Base-by-base conservation (phyloP, 768 basidiomycete genomes). In the Tylopilus felleus region DNA sequence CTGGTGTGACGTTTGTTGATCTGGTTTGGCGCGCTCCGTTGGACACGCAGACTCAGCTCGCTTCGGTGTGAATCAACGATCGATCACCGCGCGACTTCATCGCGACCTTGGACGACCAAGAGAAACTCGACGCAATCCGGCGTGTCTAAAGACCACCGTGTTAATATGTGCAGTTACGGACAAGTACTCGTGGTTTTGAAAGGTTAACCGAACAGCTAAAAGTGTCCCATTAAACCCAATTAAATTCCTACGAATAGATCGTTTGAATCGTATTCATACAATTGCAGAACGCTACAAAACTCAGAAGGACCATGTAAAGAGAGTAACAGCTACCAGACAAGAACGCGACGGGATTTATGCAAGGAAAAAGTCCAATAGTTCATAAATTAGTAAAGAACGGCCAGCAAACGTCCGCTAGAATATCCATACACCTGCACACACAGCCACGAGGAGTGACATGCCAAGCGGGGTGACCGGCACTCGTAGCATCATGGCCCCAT, bases 361-460 rank as follows among this genome's bases (percentile, higher is more conserved):
- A 36, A 36, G 16, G 7, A 19, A n/a, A 0, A 47, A 25, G 41
- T 22, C 35, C 49, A 42, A 47, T 5, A 0, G 22, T 41, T 35
- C 48, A 38, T 13, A 47, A 33, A 22, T 33, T 38, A 49, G 13
- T n/a, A 51, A 31, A 12, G 19, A 48, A 22, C 28, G 7, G 27
- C n/a, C 12, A 31, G 21, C 1, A 28, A 48, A 42, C 6, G 23
- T 52, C 36, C 17, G 21, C 45, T 58, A 71, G 31, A 61, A 48
- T 50, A 59, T 59, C 60, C 62, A 57, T 49, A 41, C 39, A 4
- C 47, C 47, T 1, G 57, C 47, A 23, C 43, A 65, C 16, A 60
- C 28, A 14, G 48, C 55, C 17, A 9, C 36, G 29, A 70, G 9
- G 2, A 64, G 22, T 8, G 59, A 58, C 1, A 52, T 25, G 17